phyloP scores from a whole-genome alignment of 129 eudicot species.

The Mikania micrantha region DNA sequence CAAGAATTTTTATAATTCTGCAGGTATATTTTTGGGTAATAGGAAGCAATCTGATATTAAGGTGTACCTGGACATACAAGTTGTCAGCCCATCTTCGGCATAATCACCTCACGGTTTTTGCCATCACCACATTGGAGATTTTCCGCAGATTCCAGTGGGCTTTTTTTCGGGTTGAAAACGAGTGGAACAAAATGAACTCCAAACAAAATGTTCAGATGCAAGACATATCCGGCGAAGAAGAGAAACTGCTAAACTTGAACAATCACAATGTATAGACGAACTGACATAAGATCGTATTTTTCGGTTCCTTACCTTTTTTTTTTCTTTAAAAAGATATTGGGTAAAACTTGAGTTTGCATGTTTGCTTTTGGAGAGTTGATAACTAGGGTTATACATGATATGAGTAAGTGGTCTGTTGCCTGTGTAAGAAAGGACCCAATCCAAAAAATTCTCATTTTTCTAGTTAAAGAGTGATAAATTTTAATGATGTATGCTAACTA shows the following conservation, averaged over 20 bases:
- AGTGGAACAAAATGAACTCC: constrained; percentile 72
- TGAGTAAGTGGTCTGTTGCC: too few relatives aligned
- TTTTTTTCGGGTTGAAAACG: constrained; percentile 93
- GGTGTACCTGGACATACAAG: constrained; percentile 99
- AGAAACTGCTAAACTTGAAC: constrained; percentile 47
- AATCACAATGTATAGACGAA: constrained; percentile 60
- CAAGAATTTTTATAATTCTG: not conserved
- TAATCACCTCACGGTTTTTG: constrained; percentile 70
- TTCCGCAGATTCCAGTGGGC: constrained; percentile 94
- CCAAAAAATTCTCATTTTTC: too few relatives aligned
- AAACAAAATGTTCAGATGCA: constrained; percentile 45
- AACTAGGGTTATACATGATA: constrained; percentile 9
- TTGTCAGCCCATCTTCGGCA: constrained; percentile 97
- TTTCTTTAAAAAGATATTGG: constrained; percentile 7
- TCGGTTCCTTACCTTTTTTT: not conserved
- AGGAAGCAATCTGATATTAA: constrained; percentile 81
- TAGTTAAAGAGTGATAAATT: too few relatives aligned
- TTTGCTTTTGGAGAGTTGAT: constrained; percentile 8
- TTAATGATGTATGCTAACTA: too few relatives aligned
- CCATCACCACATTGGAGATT: constrained; percentile 74
- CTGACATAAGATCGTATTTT: not conserved
- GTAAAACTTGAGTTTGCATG: constrained; percentile 11
- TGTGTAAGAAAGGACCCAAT: too few relatives aligned
- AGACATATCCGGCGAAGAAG: constrained; percentile 55
- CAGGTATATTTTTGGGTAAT: constrained; percentile 86